These are phyloP conservation scores for Mycena rebaudengoi DNA, from an alignment of 768 basidiomycete genomes.

Conservation along the genomic window DNA sequence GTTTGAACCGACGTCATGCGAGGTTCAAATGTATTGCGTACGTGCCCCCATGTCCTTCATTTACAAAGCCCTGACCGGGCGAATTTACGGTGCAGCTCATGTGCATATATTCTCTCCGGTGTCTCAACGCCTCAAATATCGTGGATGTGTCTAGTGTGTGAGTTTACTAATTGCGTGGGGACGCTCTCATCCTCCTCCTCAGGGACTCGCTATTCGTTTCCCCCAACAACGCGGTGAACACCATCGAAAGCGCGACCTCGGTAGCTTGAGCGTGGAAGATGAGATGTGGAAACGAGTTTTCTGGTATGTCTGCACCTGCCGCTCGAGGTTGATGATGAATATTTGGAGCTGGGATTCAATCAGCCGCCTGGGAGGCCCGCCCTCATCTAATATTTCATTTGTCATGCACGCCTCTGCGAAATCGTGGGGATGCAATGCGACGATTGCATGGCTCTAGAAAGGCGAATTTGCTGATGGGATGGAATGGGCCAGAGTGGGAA, in stretches of 20 bases:
- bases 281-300: conserved; percentile 61
- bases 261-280: conserved; percentile 43
- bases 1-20: conserved; percentile 43
- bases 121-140: conserved; percentile 49
- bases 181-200: neutral
- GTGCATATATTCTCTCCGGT: conserved; percentile 45
- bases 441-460: conserved; percentile 42
- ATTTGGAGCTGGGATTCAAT: conserved; percentile 58
- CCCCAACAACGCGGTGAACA: conserved; percentile 65
- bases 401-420: conserved; percentile 47
- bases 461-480: conserved; percentile 43
- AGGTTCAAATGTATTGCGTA: conserved; percentile 58
- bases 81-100: conserved; percentile 41
- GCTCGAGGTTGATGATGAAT: conserved; percentile 63
- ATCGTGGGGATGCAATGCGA: conserved; percentile 39
- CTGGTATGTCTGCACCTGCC: conserved; percentile 49
- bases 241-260: conserved; percentile 41
- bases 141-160: conserved; percentile 41
- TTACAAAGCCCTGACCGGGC: neutral
- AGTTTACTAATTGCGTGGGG: neutral
- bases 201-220: conserved; percentile 55
- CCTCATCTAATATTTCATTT: conserved; percentile 47
- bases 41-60: conserved; percentile 20
- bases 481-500: conserved; percentile 48
- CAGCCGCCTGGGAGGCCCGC: conserved; percentile 54